A percentile compares a stretch with the other conserved stretches of the same genome.
Conservation (phyloP, 108 stramenopile genomes). For the Schizochytrium sp. region DNA sequence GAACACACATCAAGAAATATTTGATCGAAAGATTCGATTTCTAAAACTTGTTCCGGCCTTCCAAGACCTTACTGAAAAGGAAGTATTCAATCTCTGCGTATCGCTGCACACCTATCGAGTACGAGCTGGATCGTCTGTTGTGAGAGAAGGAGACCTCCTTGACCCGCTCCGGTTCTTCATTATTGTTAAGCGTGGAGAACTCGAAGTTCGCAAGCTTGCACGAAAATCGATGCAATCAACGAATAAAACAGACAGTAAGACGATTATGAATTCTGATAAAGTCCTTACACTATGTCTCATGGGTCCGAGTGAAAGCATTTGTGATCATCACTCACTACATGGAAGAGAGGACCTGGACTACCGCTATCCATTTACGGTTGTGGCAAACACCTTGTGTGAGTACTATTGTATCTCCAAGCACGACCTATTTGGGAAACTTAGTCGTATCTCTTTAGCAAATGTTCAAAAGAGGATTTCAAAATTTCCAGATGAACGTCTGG, state of each 20-base stretch:
- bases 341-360: not conserved
- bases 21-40: conserved; percentile 46
- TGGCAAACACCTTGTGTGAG: conserved; percentile 42
- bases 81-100: conserved; percentile 43
- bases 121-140: not conserved
- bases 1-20: conserved; percentile 24
- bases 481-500: conserved; percentile 9
- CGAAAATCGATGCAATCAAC: not conserved
- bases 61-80: conserved; percentile 49
- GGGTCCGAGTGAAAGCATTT: conserved; percentile 19
- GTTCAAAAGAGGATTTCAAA: not conserved
- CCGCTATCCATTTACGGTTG: conserved; percentile 16
- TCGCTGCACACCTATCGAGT: not conserved
- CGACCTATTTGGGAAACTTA: conserved; percentile 49
- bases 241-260: not conserved
- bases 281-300: conserved; percentile 13
- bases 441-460: not conserved
- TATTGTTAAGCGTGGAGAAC: conserved; percentile 45
- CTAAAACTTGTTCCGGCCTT: not conserved
- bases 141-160: not conserved
- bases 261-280: not conserved
- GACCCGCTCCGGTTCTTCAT: conserved; percentile 43
- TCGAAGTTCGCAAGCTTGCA: conserved; percentile 40
- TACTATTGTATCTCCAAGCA: conserved; percentile 58
- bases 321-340: not conserved